Conservation (phyloP, 306 rosid species). For the Potentilla sterilis region DNA sequence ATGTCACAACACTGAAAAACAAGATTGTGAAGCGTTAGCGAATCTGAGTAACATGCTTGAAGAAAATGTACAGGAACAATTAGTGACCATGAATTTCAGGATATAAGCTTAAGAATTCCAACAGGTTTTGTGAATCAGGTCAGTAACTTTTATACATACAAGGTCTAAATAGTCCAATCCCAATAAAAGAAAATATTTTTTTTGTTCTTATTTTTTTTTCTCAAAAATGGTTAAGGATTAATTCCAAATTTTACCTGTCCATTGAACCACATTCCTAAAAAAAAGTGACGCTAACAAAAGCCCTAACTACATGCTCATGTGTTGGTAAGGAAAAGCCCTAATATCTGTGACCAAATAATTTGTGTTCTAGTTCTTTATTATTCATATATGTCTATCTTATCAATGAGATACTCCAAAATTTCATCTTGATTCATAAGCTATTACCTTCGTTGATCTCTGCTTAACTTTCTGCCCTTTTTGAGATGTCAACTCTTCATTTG, state of each 20-base stretch:
- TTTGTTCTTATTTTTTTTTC: background rate
- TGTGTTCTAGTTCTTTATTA: background rate
- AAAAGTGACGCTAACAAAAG: background rate
- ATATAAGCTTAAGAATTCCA: background rate
- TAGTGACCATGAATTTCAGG: background rate
- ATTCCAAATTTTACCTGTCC: background rate
- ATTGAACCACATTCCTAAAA: background rate
- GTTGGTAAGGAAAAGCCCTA: background rate
- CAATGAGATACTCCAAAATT: constrained; percentile 20
- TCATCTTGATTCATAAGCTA: background rate
- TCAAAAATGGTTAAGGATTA: background rate
- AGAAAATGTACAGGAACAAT: background rate
- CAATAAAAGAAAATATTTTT: background rate
- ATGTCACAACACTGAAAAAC: constrained; percentile 3
- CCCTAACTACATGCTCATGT: background rate
- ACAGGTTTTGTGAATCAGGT: background rate
- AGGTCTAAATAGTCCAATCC: background rate
- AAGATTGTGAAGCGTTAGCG: background rate
- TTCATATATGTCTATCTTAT: constrained; percentile 7
- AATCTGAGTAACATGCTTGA: background rate
- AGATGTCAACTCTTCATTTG: constrained; percentile 32
- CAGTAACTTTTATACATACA: background rate
- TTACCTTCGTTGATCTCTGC: constrained; percentile 54
- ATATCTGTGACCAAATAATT: constrained; percentile 19
- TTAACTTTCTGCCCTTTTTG: constrained; percentile 31